phyloP scores from a whole-genome alignment of 768 basidiomycete species.

The Cystobasidium tubakii region DNA sequence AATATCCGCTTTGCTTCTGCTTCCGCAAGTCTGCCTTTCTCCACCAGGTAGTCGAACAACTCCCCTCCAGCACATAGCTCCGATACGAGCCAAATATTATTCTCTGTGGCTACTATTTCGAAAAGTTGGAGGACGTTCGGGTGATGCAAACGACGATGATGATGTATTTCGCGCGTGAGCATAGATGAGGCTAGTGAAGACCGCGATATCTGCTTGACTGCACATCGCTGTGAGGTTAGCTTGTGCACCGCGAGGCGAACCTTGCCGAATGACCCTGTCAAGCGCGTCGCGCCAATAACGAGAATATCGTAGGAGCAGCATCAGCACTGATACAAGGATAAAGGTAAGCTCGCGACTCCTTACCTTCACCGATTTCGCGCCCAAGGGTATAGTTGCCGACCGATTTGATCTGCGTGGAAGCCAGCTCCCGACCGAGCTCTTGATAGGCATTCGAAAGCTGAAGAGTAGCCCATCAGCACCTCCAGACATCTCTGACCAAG shows the following conservation, averaged over 20 bases:
- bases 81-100: slow-evolving; percentile 90
- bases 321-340: neutral
- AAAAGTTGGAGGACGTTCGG: slow-evolving; percentile 91
- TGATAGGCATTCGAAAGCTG: slow-evolving; percentile 93
- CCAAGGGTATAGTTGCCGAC: slow-evolving; percentile 92
- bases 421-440: slow-evolving; percentile 90
- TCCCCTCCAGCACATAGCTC: slow-evolving; percentile 96
- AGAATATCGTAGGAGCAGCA: neutral
- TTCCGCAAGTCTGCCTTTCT: slow-evolving; percentile 80
- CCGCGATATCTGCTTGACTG: slow-evolving; percentile 95
- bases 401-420: slow-evolving; percentile 80
- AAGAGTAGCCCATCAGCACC: slow-evolving; percentile 43
- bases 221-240: slow-evolving; percentile 81
- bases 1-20: slow-evolving; percentile 80
- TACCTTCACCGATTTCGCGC: slow-evolving; percentile 90
- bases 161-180: slow-evolving; percentile 94
- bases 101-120: slow-evolving; percentile 96
- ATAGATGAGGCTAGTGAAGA: slow-evolving; percentile 56
- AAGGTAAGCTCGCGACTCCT: slow-evolving; percentile 41
- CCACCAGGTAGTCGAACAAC: slow-evolving; percentile 94
- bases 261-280: slow-evolving; percentile 86
- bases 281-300: neutral
- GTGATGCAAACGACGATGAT: slow-evolving; percentile 93
- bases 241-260: slow-evolving; percentile 92
- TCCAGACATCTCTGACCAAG: neutral